phyloP scores from a whole-genome alignment of 1,284 basidiomycete species.

The Marasmius tenuissimus region DNA sequence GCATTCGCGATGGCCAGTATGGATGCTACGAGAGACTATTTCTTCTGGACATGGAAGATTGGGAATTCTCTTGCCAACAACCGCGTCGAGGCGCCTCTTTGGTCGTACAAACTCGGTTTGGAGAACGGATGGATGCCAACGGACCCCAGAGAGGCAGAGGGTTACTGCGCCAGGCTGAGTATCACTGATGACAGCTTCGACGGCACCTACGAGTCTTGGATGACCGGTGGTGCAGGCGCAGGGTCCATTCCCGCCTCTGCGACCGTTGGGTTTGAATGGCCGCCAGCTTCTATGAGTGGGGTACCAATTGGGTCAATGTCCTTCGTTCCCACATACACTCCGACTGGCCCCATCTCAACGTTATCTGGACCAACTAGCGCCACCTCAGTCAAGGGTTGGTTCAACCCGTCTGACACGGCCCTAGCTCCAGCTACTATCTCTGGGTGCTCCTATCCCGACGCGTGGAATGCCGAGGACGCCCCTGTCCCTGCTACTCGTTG shows the following conservation, averaged over 20 bases:
- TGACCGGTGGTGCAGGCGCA: constrained; percentile 77
- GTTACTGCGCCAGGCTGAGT: constrained; percentile 63
- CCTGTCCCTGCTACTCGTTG: constrained; percentile 48
- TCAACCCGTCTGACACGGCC: constrained; percentile 56
- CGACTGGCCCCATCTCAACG: constrained; percentile 59
- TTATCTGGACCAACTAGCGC: constrained; percentile 62
- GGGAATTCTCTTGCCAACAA: constrained; percentile 62
- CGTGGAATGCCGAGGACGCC: constrained; percentile 53
- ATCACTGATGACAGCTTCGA: constrained; percentile 44
- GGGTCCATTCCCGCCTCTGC: constrained; percentile 54
- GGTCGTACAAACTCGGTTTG: constrained; percentile 84
- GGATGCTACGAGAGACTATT: constrained; percentile 59
- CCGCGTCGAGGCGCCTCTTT: constrained; percentile 63
- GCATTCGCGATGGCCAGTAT: constrained; percentile 57
- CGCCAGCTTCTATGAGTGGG: constrained; percentile 52
- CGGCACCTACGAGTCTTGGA: constrained; percentile 65
- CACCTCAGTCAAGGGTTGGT: constrained; percentile 73
- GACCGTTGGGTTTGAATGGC: constrained; percentile 53
- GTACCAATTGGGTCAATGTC: constrained; percentile 39
- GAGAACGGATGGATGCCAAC: constrained; percentile 78
- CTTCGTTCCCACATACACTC: constrained; percentile 71
- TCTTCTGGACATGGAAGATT: constrained; percentile 80
- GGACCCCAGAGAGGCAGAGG: constrained; percentile 71
- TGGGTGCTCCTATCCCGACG: constrained; percentile 65
- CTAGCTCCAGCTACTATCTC: constrained; percentile 55